Conservation (phyloP, 2,329 filamentous ascomycete species). For the Botryotinia calthae region DNA sequence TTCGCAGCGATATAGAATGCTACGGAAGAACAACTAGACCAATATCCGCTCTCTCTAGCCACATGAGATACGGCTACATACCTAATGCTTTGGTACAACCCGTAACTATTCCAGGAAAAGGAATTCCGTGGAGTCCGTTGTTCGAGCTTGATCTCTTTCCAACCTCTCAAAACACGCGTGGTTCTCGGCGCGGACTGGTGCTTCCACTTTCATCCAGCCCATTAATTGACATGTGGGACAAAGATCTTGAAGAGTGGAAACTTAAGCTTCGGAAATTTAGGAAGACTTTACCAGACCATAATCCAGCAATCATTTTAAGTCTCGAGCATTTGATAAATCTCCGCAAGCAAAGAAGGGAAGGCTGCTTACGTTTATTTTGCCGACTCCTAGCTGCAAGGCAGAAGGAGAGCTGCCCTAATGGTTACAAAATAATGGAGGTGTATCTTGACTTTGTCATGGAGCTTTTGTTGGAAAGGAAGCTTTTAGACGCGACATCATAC, state of each 20-base stretch:
- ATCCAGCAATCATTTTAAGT: background rate
- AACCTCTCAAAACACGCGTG: no score
- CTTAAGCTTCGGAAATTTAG: background rate
- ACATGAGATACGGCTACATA: background rate
- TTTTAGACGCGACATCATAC: background rate
- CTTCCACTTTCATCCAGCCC: background rate
- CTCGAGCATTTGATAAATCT: background rate
- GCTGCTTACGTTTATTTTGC: rapidly evolving
- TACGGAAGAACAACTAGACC: background rate
- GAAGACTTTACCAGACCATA: background rate
- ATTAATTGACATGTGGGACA: no score
- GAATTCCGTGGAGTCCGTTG: background rate
- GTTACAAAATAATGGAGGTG: background rate
- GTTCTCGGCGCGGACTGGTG: rapidly evolving
- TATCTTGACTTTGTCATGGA: background rate
- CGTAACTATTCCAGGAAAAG: background rate
- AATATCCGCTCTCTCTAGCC: background rate
- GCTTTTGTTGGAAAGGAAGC: rapidly evolving
- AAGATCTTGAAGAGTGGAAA: background rate
- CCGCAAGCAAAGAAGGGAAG: rapidly evolving
- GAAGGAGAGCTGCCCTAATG: background rate
- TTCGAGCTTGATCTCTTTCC: conserved; percentile 8
- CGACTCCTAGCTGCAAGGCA: background rate
- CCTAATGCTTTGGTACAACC: background rate
- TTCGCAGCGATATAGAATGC: background rate